Percentiles rank a stretch among this genome's conserved stretches.
Conservation (phyloP, 2,329 filamentous ascomycete genomes). For the Atkinsonella texensis region DNA sequence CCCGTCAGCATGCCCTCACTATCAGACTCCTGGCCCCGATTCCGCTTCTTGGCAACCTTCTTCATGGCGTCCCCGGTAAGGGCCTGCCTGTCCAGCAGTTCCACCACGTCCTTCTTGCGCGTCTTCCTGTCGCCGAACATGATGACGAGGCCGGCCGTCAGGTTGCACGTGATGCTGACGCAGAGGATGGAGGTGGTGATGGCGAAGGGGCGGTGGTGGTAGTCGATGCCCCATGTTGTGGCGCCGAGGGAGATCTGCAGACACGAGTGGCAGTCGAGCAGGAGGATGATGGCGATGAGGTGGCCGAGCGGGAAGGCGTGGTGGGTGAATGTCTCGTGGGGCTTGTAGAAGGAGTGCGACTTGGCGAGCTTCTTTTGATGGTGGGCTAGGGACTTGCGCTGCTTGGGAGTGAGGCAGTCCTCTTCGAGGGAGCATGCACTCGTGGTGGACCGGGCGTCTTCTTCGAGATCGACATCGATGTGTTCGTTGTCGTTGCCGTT, state of each 20-base stretch:
- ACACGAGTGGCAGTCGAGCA: conserved; percentile 68
- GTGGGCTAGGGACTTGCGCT: conserved; percentile 59
- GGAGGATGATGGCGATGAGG: conserved; percentile 63
- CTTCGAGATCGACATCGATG: conserved; percentile 17
- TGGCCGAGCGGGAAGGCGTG: conserved; percentile 64
- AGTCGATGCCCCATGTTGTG: conserved; percentile 68
- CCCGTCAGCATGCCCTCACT: not conserved
- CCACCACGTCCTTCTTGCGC: conserved; percentile 75
- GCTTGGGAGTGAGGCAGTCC: conserved; percentile 50
- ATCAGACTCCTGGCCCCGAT: conserved; percentile 4
- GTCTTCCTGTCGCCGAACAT: conserved; percentile 63
- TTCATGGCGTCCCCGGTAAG: conserved; percentile 50
- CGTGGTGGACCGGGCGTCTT: conserved; percentile 23
- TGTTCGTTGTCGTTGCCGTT: conserved; percentile 10
- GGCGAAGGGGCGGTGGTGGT: conserved; percentile 54
- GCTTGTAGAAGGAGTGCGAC: conserved; percentile 81
- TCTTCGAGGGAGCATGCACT: conserved; percentile 32
- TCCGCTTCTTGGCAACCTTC: conserved; percentile 24
- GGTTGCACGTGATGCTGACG: conserved; percentile 66
- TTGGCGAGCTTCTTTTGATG: conserved; percentile 72
- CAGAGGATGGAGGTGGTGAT: conserved; percentile 73
- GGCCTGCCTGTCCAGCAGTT: conserved; percentile 64
- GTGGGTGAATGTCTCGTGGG: conserved; percentile 74
- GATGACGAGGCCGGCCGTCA: conserved; percentile 65
- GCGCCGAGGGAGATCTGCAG: conserved; percentile 71